Evolutionary conservation across 441 rosid genomes (phyloP).

Genomic region (Aquilaria agallochum): DNA sequence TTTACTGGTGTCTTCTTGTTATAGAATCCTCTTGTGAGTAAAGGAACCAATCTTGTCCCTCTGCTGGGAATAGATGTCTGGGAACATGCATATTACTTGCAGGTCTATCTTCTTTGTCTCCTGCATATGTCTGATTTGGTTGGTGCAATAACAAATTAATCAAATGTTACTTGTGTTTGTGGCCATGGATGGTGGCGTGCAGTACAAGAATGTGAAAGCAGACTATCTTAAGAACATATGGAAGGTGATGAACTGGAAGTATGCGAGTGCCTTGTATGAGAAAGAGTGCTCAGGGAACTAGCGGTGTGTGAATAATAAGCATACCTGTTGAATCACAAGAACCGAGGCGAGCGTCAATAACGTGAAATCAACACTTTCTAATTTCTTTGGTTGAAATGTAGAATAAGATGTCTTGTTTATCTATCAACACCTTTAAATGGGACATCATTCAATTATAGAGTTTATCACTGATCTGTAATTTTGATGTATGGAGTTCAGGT

Average conservation of each 20-base stretch:
- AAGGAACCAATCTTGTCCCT: constrained; percentile 39
- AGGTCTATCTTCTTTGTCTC: constrained; percentile 7
- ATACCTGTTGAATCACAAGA: no score
- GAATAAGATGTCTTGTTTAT: no score
- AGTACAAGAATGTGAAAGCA: constrained; percentile 26
- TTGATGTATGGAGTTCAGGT: no score
- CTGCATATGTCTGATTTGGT: not conserved
- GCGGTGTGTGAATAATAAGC: no score
- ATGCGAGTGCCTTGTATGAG: constrained; percentile 10
- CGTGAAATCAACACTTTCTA: no score
- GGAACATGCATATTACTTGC: constrained; percentile 29
- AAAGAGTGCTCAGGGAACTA: not conserved
- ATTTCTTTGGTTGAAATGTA: no score
- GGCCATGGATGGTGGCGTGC: not conserved
- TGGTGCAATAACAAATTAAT: no score
- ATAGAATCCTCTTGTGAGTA: constrained; percentile 62
- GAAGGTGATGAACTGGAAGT: constrained; percentile 26
- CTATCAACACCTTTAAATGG: no score
- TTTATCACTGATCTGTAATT: no score
- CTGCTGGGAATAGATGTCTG: constrained; percentile 25
- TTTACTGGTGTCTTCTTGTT: not conserved
- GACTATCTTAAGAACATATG: constrained; percentile 25
- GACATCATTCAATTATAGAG: no score
- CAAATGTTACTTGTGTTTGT: not conserved
- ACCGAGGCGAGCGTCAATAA: no score